Conservation (phyloP, 495 filamentous ascomycete species). For the Annulohypoxylon nitens region DNA sequence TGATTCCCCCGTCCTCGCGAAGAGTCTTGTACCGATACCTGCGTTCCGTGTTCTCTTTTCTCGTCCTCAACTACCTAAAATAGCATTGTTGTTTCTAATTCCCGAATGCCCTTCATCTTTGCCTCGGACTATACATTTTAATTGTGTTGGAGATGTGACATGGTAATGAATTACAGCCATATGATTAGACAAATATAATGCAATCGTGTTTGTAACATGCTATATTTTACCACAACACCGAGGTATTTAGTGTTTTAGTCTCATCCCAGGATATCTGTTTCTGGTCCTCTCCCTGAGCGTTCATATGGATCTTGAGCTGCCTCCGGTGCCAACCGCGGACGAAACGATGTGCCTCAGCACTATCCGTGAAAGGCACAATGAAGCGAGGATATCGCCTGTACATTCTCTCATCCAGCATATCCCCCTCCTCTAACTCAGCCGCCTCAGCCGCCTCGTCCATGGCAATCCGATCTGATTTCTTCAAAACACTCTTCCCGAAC, state of each 20-base stretch:
- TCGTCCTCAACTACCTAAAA: slow-evolving; percentile 4
- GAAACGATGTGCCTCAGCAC: slow-evolving; percentile 67
- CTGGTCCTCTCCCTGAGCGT: slow-evolving; percentile 25
- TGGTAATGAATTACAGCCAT: neutral
- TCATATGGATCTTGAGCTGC: slow-evolving; percentile 51
- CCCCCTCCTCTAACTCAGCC: slow-evolving; percentile 9
- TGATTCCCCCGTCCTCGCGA: slow-evolving; percentile 13
- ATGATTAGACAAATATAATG: neutral
- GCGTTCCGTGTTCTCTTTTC: slow-evolving; percentile 8
- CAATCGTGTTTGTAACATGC: neutral
- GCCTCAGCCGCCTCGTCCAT: slow-evolving; percentile 6
- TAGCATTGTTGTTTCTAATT: slow-evolving; percentile 6
- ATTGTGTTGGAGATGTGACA: neutral
- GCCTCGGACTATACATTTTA: neutral
- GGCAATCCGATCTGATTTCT: slow-evolving; percentile 23
- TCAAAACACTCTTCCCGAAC: slow-evolving; percentile 46
- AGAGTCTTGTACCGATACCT: slow-evolving; percentile 29
- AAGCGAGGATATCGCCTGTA: slow-evolving; percentile 55
- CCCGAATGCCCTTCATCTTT: neutral
- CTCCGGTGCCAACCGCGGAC: slow-evolving; percentile 68
- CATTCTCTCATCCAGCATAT: slow-evolving; percentile 3
- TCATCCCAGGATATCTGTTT: slow-evolving; percentile 39
- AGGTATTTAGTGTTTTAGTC: slow-evolving; percentile 56
- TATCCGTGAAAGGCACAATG: slow-evolving; percentile 63
- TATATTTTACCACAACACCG: slow-evolving; percentile 62